Percentiles rank a stretch among this genome's conserved stretches.
Evolutionary conservation across 345 rosid species (phyloP).

Genomic region (Populus deltoides): DNA sequence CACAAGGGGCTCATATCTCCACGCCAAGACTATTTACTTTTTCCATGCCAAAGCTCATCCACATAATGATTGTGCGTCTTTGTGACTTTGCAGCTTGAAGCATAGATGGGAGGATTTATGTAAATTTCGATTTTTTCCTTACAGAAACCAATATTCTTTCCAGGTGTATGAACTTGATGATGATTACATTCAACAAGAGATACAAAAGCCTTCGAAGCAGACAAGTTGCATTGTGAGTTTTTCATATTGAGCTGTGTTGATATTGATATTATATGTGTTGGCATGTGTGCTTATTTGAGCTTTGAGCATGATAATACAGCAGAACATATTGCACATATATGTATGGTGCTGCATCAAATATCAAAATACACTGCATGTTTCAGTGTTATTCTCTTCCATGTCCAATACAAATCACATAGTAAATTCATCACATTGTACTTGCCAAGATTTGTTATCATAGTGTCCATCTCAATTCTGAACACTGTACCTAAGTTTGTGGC

Average conservation of each 20-base stretch:
- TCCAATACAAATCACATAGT: background rate
- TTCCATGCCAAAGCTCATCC: background rate
- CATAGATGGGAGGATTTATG: slow-evolving; percentile 79
- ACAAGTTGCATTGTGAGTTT: slow-evolving; percentile 67
- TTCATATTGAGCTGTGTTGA: slow-evolving; percentile 3
- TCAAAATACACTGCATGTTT: background rate
- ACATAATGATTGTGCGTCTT: background rate
- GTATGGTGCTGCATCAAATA: background rate
- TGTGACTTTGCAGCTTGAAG: slow-evolving; percentile 41
- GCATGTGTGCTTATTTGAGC: background rate
- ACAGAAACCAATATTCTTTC: slow-evolving; percentile 66
- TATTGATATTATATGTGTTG: background rate
- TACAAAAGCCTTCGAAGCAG: slow-evolving; percentile 69
- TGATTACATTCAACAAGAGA: slow-evolving; percentile 71
- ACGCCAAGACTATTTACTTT: background rate
- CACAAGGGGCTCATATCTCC: background rate
- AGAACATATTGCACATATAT: background rate
- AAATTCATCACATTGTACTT: background rate
- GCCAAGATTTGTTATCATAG: background rate
- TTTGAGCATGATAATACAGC: background rate
- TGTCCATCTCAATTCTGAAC: background rate
- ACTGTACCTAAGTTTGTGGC: background rate
- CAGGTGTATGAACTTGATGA: slow-evolving; percentile 84
- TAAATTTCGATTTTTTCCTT: slow-evolving; percentile 71
- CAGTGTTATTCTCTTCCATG: background rate